phyloP scores from a whole-genome alignment of 495 filamentous ascomycete species.

The Penicillium chermesinum region DNA sequence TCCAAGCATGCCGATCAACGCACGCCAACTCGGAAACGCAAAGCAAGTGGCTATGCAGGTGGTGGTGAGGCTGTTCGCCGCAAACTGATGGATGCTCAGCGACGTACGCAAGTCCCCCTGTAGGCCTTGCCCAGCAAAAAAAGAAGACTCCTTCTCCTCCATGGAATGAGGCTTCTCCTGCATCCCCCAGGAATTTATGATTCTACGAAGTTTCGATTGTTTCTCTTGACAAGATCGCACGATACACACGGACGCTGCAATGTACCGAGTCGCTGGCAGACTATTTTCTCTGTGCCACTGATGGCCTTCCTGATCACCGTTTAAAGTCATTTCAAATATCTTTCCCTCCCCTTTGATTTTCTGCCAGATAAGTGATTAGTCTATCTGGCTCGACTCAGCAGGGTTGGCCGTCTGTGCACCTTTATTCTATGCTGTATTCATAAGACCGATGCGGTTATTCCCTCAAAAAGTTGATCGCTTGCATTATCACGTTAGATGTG shows the following conservation, averaged over 20 bases:
- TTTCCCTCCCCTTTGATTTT: conserved; percentile 7
- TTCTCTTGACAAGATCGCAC: conserved; percentile 15
- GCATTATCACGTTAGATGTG: conserved; percentile 9
- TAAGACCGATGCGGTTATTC: conserved; percentile 12
- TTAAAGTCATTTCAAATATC: background rate
- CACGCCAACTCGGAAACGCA: conserved; percentile 41
- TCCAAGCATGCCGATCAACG: conserved; percentile 40
- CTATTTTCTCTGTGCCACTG: conserved; percentile 11
- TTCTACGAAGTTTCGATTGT: conserved; percentile 25
- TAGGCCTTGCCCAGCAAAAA: conserved; percentile 16
- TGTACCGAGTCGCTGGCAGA: conserved; percentile 25
- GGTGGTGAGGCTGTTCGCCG: conserved; percentile 41
- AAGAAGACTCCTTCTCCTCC: background rate
- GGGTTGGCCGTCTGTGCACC: conserved; percentile 1
- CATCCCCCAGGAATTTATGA: conserved; percentile 8
- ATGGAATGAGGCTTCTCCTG: background rate
- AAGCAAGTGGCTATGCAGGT: conserved; percentile 31
- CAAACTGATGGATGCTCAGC: conserved; percentile 45
- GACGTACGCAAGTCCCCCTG: conserved; percentile 37
- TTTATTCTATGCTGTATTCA: conserved; percentile 6
- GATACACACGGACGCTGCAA: conserved; percentile 23
- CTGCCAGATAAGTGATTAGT: conserved; percentile 3
- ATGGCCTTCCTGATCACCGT: background rate
- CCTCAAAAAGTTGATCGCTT: conserved; percentile 17
- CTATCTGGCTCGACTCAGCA: background rate